A percentile compares a stretch with the other conserved stretches of the same genome.
Conservation (phyloP, 2,329 filamentous ascomycete species). For the Cladophialophora exuberans region DNA sequence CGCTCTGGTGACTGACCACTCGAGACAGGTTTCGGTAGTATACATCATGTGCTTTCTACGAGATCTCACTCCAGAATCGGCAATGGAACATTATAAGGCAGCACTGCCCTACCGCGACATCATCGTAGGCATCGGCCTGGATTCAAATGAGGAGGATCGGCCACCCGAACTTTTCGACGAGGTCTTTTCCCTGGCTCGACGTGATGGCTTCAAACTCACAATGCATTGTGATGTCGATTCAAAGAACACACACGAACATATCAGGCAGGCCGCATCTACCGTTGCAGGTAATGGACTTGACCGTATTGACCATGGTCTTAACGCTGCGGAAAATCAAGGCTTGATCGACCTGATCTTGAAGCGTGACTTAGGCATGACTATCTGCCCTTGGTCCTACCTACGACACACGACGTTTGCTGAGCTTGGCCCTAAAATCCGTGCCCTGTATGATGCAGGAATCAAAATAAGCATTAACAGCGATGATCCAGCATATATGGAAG, state of each 20-base stretch:
- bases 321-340: slow-evolving; percentile 41
- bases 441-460: slow-evolving; percentile 50
- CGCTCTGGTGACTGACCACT: background rate
- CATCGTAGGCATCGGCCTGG: slow-evolving; percentile 7
- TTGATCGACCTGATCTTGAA: slow-evolving; percentile 40
- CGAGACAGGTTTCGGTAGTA: slow-evolving; percentile 34
- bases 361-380: slow-evolving; percentile 44
- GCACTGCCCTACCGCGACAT: slow-evolving; percentile 30
- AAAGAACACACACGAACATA: slow-evolving; percentile 50
- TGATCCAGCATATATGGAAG: slow-evolving; percentile 55
- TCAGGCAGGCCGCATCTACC: slow-evolving; percentile 43
- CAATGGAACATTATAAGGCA: slow-evolving; percentile 44
- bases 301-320: slow-evolving; percentile 49
- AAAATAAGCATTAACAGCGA: slow-evolving; percentile 54
- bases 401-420: slow-evolving; percentile 32
- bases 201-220: slow-evolving; percentile 50
- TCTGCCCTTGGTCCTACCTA: slow-evolving; percentile 49
- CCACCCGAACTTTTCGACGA: slow-evolving; percentile 1
- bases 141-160: slow-evolving; percentile 5
- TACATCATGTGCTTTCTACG: slow-evolving; percentile 52
- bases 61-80: slow-evolving; percentile 44
- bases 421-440: slow-evolving; percentile 42
- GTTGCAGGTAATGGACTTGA: slow-evolving; percentile 28
- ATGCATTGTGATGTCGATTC: slow-evolving; percentile 56
- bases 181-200: slow-evolving; percentile 29